Base-by-base conservation (phyloP, 2,329 filamentous ascomycete genomes). In the Trichothecium sympodiale region DNA sequence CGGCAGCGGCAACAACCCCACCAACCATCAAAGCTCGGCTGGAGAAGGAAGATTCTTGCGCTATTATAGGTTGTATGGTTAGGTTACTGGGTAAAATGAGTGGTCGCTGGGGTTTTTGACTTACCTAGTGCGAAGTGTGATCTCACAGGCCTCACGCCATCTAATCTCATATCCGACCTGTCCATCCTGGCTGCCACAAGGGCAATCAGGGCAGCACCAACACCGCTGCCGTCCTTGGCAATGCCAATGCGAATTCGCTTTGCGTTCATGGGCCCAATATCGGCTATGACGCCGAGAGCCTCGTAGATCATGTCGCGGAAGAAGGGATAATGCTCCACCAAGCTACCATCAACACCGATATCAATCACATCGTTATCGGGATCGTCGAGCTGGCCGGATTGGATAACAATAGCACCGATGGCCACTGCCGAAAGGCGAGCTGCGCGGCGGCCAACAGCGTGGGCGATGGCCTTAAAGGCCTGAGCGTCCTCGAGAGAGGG, bases 301-400 rank as follows among this genome's bases (percentile, higher is more conserved):
- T 94, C 83, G 42, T 88, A 75, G 43, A 96, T 82, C 65, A 91
- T 83, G 38, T 83, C 80, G 45, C 91, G 79, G 62, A 95, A 98
- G 52, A 79, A 80, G 8, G 91, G 91, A 59, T 96, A 96, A 62
- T 94, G 91, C 60, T 96, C 91, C 3, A 96, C 87, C 36, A 98
- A 66, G 53, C 81, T 88, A 45, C 91, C 91, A 54, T 98, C 91
- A 2, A 96, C 89, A 49, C 91, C 91, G 48, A 98, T 77, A 53
- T 98, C 91, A 38, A 82, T 65, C 17, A 91, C 72, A 35, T 88
- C 74, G 31, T 85, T 79, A 10, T 75, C 69, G 14, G 67, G 56
- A 34, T 75, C 59, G 16, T 63, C 52, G 29, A 96, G 68, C 53
- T 80, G 79, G 41, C 80, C 83, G 4, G 85, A 87, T 46, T 87